Conservation (phyloP, 2,329 filamentous ascomycete genomes). For the Teratosphaeria nubilosa region DNA sequence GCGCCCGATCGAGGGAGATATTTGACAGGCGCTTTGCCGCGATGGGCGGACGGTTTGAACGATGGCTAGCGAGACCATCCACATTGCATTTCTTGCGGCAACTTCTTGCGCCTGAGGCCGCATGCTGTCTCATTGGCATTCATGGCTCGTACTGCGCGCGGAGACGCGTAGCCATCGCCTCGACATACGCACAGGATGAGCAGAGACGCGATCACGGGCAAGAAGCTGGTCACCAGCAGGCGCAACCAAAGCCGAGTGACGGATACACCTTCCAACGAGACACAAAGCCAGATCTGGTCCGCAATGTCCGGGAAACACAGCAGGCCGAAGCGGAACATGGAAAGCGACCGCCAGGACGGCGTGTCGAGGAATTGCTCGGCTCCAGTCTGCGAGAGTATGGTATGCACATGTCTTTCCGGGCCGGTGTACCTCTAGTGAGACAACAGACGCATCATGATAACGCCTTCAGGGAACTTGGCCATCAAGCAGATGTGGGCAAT, state of each 20-base stretch:
- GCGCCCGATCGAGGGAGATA: constrained; percentile 21
- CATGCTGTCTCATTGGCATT: neutral
- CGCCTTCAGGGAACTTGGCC: constrained; percentile 15
- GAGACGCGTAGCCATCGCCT: neutral
- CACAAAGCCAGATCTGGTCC: neutral
- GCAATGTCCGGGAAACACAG: neutral
- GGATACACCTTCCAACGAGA: neutral
- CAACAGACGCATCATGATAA: neutral
- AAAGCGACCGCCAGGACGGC: neutral
- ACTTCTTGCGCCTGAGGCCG: constrained; percentile 11
- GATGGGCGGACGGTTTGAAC: constrained; percentile 36
- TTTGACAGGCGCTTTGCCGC: constrained; percentile 15
- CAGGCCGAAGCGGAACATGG: neutral
- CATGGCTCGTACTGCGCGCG: neutral
- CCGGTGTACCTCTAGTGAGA: constrained; percentile 4
- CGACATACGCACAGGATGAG: neutral
- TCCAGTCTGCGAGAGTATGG: constrained; percentile 4
- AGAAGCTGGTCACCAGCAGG: neutral
- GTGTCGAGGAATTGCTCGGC: neutral
- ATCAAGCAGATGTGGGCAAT: constrained; percentile 21
- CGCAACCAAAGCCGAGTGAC: neutral
- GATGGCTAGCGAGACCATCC: constrained; percentile 37
- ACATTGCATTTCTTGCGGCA: constrained; percentile 30
- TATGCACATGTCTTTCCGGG: constrained; percentile 7
- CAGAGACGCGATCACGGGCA: neutral